These are phyloP conservation scores for Xylariaceae sp. DNA, from an alignment of 2,329 filamentous ascomycete genomes.

Conservation along the genomic window DNA sequence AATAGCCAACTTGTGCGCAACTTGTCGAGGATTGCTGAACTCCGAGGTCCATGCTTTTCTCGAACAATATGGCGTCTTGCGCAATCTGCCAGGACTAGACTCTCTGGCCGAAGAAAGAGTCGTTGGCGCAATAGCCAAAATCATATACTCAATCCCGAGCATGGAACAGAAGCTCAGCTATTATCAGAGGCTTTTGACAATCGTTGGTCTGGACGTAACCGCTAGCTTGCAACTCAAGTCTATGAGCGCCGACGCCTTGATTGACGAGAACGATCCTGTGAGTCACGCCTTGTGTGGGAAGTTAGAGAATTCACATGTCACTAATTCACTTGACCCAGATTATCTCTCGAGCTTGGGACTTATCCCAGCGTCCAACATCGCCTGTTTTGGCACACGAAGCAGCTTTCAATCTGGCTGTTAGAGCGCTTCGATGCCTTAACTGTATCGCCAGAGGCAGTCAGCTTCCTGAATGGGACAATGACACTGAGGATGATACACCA, in stretches of 20 bases:
- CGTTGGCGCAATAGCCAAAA: conserved; percentile 66
- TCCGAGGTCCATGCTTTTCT: conserved; percentile 64
- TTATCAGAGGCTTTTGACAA: conserved; percentile 53
- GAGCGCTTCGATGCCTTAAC: conserved; percentile 61
- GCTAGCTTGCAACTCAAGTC: conserved; percentile 36
- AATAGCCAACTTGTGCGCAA: conserved; percentile 68
- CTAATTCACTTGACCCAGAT: conserved; percentile 24
- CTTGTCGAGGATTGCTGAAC: conserved; percentile 65
- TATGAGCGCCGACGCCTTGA: conserved; percentile 22
- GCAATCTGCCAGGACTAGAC: conserved; percentile 56
- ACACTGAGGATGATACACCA: conserved; percentile 38
- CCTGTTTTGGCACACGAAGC: conserved; percentile 36
- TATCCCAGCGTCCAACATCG: conserved; percentile 22
- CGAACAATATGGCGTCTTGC: conserved; percentile 62
- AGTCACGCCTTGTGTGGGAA: conserved; percentile 15
- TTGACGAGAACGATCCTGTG: conserved; percentile 27
- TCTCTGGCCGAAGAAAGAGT: conserved; percentile 67
- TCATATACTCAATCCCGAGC: conserved; percentile 65
- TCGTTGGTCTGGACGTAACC: conserved; percentile 59
- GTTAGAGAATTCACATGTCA: conserved; percentile 14
- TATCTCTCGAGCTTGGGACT: conserved; percentile 29
- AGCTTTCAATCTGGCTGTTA: conserved; percentile 45
- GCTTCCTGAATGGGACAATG: conserved; percentile 58
- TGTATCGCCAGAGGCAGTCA: conserved; percentile 70
- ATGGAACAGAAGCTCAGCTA: conserved; percentile 49